Base-by-base conservation (phyloP, 495 filamentous ascomycete species). In the Halenospora varia region DNA sequence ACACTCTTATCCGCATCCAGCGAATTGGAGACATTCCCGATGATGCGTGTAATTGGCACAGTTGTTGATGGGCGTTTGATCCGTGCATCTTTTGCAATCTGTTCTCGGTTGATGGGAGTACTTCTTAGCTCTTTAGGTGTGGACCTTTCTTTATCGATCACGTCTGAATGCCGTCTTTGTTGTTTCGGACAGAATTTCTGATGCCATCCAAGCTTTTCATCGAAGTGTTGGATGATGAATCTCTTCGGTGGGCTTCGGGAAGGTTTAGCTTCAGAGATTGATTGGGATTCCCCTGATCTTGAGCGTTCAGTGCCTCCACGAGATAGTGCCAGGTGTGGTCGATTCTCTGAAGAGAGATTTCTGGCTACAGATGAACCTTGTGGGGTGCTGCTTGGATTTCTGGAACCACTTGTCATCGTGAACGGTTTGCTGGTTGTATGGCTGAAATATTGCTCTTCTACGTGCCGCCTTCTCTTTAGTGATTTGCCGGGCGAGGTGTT, bases 11-110 rank as follows among this genome's bases (percentile, higher is more conserved):
- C 19, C 20, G 6, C 17, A 40, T 6, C n/a, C 17, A 53, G 2
- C n/a, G 4, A 19, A 51, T 48, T 2, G 23, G 24, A 10, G 13
- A 3, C 24, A n/a, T 15, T 44, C 18, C 20, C 17, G 3, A 20
- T 24, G 3, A 41, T 20, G 13, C 20, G 19, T 18, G 18, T 40
- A 1, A 52, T 15, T 13, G 58, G 46, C 51, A 56, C 2, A 3
- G 45, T 56, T n/a, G 58, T 55, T 25, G 41, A 17, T 3, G 52
- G 55, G 4, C 44, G 53, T 40, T 51, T 60, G 46, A 66, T 60
- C 9, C 56, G 59, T 29, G 60, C 63, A 23, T 22, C 11, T 49
- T 60, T 52, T 10, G 59, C 63, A 54, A 60, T 18, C 40, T 60
- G 17, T 47, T 59, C 44, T 23, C 63, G 51, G 25, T 19, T 47